A percentile compares a stretch with the other conserved stretches of the same genome.
Evolutionary conservation across 1,284 basidiomycete species (phyloP).

Genomic region (Fomitopsis palustris): DNA sequence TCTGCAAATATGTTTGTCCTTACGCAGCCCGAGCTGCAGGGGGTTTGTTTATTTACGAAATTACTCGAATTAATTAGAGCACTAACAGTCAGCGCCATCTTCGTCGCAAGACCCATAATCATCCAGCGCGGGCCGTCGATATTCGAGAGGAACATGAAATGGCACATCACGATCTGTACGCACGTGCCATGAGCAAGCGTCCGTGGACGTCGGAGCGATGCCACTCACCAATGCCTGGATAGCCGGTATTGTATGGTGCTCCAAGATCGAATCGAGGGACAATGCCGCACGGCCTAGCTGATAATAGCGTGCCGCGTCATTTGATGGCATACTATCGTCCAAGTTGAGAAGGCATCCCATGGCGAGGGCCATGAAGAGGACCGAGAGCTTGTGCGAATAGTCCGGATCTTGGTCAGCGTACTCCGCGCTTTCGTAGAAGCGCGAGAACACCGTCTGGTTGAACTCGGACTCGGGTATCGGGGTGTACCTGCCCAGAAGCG

Average conservation of each 20-base stretch:
- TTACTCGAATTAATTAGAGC: constrained; percentile 3
- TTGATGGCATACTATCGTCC: constrained; percentile 43
- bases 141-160: constrained; percentile 66
- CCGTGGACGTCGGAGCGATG: constrained; percentile 26
- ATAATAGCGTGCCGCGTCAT: constrained; percentile 53
- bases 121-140: constrained; percentile 66
- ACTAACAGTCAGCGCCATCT: constrained; percentile 66
- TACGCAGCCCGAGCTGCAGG: constrained; percentile 60
- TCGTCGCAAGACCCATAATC: constrained; percentile 64
- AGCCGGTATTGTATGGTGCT: constrained; percentile 56
- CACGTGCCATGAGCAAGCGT: constrained; percentile 23
- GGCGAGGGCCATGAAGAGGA: constrained; percentile 33
- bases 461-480: constrained; percentile 57
- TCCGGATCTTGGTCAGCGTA: constrained; percentile 38
- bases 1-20: constrained; percentile 24
- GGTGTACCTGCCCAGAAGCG: constrained; percentile 45
- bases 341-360: constrained; percentile 38
- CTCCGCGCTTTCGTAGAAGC: constrained; percentile 44
- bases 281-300: constrained; percentile 58
- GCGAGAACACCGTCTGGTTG: constrained; percentile 45
- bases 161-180: constrained; percentile 62
- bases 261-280: constrained; percentile 57
- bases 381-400: constrained; percentile 40
- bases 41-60: not conserved
- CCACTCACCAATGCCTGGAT: constrained; percentile 60